These are phyloP conservation scores for Lomentospora prolificans DNA, from an alignment of 2,329 filamentous ascomycete species.

Conservation along the genomic window DNA sequence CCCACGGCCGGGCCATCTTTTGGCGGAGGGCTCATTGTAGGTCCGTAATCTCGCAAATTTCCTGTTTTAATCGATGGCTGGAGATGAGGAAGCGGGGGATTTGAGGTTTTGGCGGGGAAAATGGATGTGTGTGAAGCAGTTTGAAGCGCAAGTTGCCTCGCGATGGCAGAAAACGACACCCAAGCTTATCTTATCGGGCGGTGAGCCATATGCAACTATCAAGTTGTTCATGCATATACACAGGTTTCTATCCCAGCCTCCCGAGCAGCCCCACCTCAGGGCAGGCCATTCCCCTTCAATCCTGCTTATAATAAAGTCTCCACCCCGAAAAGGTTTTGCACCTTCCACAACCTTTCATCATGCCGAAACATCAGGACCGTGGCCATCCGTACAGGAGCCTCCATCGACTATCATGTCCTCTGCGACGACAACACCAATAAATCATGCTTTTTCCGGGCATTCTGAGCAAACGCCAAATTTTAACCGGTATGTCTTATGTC, in stretches of 20 bases:
- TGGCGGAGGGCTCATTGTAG: constrained; percentile 6
- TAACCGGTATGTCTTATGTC: constrained; percentile 13
- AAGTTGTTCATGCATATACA: neutral
- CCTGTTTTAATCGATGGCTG: neutral
- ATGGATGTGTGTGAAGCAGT: neutral
- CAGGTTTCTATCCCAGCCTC: neutral
- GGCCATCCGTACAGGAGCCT: neutral
- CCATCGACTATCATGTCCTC: constrained; percentile 3
- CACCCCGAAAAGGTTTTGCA: neutral
- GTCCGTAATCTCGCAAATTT: neutral
- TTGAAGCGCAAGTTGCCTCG: neutral
- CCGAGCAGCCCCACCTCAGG: too few species aligned
- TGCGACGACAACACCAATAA: constrained; percentile 8
- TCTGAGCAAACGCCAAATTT: constrained; percentile 4
- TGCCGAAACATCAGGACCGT: neutral
- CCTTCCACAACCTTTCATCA: neutral
- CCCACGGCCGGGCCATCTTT: constrained; percentile 39
- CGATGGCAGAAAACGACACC: neutral
- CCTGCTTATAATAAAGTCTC: neutral
- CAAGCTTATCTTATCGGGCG: constrained; percentile 9
- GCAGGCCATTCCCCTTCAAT: too few species aligned
- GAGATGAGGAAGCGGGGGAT: neutral
- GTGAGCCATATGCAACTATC: constrained; percentile 1
- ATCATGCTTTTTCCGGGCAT: constrained; percentile 2
- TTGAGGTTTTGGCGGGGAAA: neutral